Conservation (phyloP, 2,329 filamentous ascomycete species). For the Trichoderma cornu-damae region DNA sequence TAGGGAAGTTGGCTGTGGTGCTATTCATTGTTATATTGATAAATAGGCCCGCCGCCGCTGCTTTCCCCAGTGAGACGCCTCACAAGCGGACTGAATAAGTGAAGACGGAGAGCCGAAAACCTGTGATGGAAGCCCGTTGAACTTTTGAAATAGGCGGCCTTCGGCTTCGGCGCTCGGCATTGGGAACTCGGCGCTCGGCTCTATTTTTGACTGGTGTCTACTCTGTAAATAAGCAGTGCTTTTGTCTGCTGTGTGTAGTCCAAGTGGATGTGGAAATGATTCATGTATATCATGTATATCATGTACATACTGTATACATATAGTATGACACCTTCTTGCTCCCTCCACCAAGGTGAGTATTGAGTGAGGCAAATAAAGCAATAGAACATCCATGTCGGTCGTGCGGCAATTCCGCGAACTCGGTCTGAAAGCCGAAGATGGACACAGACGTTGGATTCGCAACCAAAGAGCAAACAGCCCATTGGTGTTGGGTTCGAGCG, state of each 20-base stretch:
- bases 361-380: neutral
- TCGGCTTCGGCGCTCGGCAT: constrained; percentile 10
- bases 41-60: neutral
- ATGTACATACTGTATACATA: too few relatives aligned
- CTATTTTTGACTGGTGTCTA: neutral
- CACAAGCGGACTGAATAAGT: neutral
- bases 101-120: neutral
- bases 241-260: too few relatives aligned
- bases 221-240: too few relatives aligned
- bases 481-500: neutral
- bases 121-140: neutral
- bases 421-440: neutral
- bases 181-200: neutral
- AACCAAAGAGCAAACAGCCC: neutral
- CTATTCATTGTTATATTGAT: neutral
- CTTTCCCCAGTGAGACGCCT: neutral
- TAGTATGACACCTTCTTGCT: too few relatives aligned
- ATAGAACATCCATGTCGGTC: neutral
- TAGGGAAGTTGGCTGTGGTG: neutral
- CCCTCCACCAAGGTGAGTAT: neutral
- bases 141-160: neutral
- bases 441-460: neutral
- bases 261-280: neutral
- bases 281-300: too few relatives aligned
- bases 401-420: neutral